These are phyloP conservation scores for Triticum monococcum DNA, from an alignment of 176 grass and related monocot species.

Conservation along the genomic window DNA sequence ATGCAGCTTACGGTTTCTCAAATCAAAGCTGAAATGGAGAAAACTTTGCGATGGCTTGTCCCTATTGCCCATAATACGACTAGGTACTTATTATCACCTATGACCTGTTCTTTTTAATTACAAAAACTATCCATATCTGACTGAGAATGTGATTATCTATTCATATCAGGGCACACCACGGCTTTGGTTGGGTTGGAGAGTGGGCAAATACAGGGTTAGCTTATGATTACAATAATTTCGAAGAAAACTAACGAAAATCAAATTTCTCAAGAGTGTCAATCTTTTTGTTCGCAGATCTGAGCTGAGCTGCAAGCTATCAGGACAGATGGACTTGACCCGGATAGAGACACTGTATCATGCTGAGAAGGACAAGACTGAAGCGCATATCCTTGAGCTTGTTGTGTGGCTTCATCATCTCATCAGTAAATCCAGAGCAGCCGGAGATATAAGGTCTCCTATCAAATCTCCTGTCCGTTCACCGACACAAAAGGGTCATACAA, in stretches of 20 bases:
- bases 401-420: slow-evolving; percentile 92
- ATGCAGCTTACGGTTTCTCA: slow-evolving; percentile 72
- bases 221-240: slow-evolving; percentile 22
- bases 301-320: slow-evolving; percentile 54
- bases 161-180: slow-evolving; percentile 80
- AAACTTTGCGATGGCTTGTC: slow-evolving; percentile 84
- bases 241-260: slow-evolving; percentile 15
- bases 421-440: slow-evolving; percentile 61
- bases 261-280: background rate
- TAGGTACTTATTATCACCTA: slow-evolving; percentile 56
- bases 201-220: slow-evolving; percentile 96
- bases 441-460: slow-evolving; percentile 71
- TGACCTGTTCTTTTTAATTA: slow-evolving; percentile 19
- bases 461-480: slow-evolving; percentile 81
- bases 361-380: slow-evolving; percentile 83
- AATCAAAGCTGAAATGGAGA: slow-evolving; percentile 98
- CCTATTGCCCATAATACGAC: slow-evolving; percentile 83
- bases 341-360: slow-evolving; percentile 92
- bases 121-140: slow-evolving; percentile 20
- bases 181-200: slow-evolving; percentile 98
- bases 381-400: slow-evolving; percentile 77
- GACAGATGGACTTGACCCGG: slow-evolving; percentile 58
- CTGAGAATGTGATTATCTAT: slow-evolving; percentile 32
- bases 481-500: slow-evolving; percentile 40
- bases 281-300: slow-evolving; percentile 57